These are phyloP conservation scores for Rehmannia glutinosa DNA, from an alignment of 257 asterid genomes.

Conservation along the genomic window DNA sequence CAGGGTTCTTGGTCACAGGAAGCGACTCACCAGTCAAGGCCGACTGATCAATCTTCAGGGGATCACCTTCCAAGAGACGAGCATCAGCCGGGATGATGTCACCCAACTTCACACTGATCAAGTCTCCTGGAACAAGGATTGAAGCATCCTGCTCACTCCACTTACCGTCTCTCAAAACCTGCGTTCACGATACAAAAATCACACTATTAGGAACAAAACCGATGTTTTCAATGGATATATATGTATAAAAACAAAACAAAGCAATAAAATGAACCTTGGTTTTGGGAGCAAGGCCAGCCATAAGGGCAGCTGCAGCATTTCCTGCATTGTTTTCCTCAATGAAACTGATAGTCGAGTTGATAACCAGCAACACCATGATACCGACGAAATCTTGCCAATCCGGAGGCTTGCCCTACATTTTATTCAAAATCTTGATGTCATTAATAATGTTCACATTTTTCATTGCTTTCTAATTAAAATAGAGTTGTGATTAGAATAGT, in stretches of 20 bases:
- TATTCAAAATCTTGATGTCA: too few species aligned
- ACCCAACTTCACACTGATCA: slow-evolving; percentile 82
- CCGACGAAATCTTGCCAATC: slow-evolving; percentile 88
- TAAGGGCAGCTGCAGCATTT: slow-evolving; percentile 89
- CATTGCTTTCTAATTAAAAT: too few species aligned
- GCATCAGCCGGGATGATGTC: slow-evolving; percentile 93
- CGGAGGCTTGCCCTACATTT: slow-evolving; percentile 60
- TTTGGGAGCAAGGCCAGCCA: slow-evolving; percentile 95
- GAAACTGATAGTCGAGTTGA: slow-evolving; percentile 83
- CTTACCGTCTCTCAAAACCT: slow-evolving; percentile 85
- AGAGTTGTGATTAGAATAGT: background rate
- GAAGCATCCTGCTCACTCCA: slow-evolving; percentile 84
- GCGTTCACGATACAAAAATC: too few species aligned
- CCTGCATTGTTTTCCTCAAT: slow-evolving; percentile 86
- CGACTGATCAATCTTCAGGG: slow-evolving; percentile 81
- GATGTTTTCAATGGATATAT: too few species aligned
- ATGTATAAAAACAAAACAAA: too few species aligned
- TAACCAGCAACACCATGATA: slow-evolving; percentile 53
- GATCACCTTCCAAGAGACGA: slow-evolving; percentile 91
- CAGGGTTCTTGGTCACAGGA: slow-evolving; percentile 76
- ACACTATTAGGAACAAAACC: too few species aligned
- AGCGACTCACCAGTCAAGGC: slow-evolving; percentile 91
- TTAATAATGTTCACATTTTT: too few species aligned
- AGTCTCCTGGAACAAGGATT: slow-evolving; percentile 87
- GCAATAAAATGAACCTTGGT: slow-evolving; percentile 53